Base-by-base conservation (phyloP, 176 grass and related monocot genomes). In the Carex cristatella region DNA sequence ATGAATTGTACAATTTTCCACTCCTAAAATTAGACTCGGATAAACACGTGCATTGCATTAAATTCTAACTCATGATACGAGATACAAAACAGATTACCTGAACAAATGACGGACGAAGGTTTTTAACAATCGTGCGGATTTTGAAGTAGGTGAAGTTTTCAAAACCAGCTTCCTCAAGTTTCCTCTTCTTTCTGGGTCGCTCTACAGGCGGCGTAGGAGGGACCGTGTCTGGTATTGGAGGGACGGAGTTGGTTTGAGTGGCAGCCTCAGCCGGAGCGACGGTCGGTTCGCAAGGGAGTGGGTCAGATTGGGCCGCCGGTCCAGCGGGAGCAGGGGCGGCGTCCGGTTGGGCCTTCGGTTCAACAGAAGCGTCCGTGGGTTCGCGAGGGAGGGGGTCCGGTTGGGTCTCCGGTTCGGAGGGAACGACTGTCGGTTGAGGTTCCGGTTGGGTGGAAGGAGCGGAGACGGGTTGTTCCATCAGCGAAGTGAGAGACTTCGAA, bases 41-140 rank as follows among this genome's bases (percentile, higher is more conserved):
- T 16, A 42, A 69, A 38, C 5, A 6, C 35, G 18, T 37, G 35
- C 35, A 37, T 37, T 37, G 35, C 32, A 79, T 32, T 78, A 78
- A 78, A 55, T 78, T 31, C n/a, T 7, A 37, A 16, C 33, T 18
- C 0, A 69, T 11, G 5, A 51, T 57, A 79, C 7, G 6, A 54
- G 30, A 56, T 19, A 49, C 13, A 30, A 33, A 79, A 78, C 10
- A 79, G 8, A 16, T 79, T 61, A 90, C 88, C 88, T 84, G 84
- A 66, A 90, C 31, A 61, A 90, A 86, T 31, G 77, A 65, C 3
- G 88, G 84, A 18, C 88, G 88, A 33, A 90, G 84, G 79, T 86
- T 64, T 82, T 83, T 83, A 35, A 86, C 69, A 55, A 86, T 19
- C 46, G 37, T 86, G 61, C 84, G 88, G 56, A 90, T 86, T 51